Conservation (phyloP, 108 stramenopile species). For the Nitzschia inconspicua region DNA sequence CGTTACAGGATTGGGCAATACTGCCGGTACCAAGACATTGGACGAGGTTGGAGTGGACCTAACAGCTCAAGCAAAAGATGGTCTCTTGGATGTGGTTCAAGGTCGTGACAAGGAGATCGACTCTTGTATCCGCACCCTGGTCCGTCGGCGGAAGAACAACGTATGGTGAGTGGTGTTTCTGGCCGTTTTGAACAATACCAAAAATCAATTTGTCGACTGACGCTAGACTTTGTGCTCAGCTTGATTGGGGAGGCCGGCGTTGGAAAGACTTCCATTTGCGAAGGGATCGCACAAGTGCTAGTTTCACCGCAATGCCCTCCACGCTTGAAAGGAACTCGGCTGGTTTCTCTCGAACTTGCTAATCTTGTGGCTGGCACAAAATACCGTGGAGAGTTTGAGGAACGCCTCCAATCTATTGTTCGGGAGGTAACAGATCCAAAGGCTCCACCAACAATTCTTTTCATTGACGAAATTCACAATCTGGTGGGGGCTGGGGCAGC, state of each 20-base stretch:
- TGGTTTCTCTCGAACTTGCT: constrained; percentile 78
- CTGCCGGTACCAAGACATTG: constrained; percentile 55
- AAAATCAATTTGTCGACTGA: background rate
- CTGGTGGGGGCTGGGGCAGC: constrained; percentile 82
- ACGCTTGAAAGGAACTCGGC: constrained; percentile 61
- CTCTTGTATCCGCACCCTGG: constrained; percentile 58
- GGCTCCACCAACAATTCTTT: constrained; percentile 81
- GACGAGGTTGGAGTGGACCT: constrained; percentile 64
- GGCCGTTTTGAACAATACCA: background rate
- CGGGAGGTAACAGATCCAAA: constrained; percentile 76
- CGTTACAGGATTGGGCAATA: constrained; percentile 43
- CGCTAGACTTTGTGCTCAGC: background rate
- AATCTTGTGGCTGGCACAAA: constrained; percentile 84
- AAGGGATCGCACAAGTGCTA: constrained; percentile 83
- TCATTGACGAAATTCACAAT: constrained; percentile 80
- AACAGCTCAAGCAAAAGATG: constrained; percentile 58
- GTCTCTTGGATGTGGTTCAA: constrained; percentile 62
- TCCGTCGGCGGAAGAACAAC: constrained; percentile 86
- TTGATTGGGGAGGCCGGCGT: constrained; percentile 79
- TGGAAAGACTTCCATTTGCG: constrained; percentile 82
- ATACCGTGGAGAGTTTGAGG: constrained; percentile 89
- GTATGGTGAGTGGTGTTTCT: constrained; percentile 32
- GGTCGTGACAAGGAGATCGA: constrained; percentile 79
- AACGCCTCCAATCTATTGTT: constrained; percentile 76
- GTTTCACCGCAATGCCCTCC: constrained; percentile 66